Evolutionary conservation across 208 protist genomes (phyloP), one percentile per base, ranked within the genome.

Genomic region (Trypanosoma congolense): DNA sequence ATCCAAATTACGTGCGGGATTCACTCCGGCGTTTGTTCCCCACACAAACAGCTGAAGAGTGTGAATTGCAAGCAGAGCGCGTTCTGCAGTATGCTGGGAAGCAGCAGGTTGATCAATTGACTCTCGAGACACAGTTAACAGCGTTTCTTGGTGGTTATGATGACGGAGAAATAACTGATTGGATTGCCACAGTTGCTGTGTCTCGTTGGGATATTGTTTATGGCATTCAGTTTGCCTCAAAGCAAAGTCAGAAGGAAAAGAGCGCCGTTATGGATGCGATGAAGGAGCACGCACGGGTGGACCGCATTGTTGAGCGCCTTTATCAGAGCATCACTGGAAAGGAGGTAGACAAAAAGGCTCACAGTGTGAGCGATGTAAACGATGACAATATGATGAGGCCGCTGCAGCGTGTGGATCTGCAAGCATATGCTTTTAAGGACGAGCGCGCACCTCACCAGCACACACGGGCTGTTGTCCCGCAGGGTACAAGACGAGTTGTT

Each of bases 201-300:
- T 84, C 82, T 31, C 81, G 88, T 18, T 95, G 88, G 88, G 52
- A 52, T 19, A 75, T 92, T 58, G 82, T 91, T 14, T 95, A 92
- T 62, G 88, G 88, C 5, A 57, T 86, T 35, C 75, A 61, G 50
- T 90, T 86, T 75, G 80, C 80, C 2, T 52, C 50, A 22, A 75
- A 70, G 43, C 43, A 52, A 14, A 75, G 66, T n/a, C 79, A 92
- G 57, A 70, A 79, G 61, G 78, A 84, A 70, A 75, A 80, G 33
- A 49, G 81, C 22, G 54, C 57, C 6, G 88, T 95, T 19, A 87
- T 95, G 65, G 75, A 89, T 54, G 63, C 36, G 4, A 87, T 92
- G 80, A 72, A 66, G 47, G 61, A 36, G 47, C 84, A 95, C 69
- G 84, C 80, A 12, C 65, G 64, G 8, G 22, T 61, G 19, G 78